Conservation (phyloP, 192 early-diverging fungal genomes). For the Coemansia sp. region DNA sequence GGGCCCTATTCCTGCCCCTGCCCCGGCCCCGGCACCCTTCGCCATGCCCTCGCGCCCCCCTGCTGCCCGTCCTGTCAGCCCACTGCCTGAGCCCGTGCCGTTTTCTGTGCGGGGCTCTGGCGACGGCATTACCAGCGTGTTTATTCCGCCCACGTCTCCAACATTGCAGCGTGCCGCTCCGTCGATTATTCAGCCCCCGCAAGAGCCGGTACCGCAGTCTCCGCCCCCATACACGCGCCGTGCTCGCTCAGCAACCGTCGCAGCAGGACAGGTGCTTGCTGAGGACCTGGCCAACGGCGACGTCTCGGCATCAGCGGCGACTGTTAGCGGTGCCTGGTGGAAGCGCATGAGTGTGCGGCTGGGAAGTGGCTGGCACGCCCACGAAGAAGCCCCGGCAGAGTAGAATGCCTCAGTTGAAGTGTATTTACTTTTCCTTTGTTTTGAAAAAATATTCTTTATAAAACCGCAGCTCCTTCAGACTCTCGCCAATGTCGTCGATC, state of each 20-base stretch:
- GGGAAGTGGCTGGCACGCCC: constrained; percentile 21
- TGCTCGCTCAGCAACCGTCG: constrained; percentile 41
- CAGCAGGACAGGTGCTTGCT: constrained; percentile 17
- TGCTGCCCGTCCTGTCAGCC: constrained; percentile 8
- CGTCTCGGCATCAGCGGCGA: constrained; percentile 18
- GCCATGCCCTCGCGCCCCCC: constrained; percentile 8
- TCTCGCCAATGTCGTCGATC: constrained; percentile 86
- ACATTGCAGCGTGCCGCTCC: constrained; percentile 10
- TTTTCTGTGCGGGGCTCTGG: constrained; percentile 35
- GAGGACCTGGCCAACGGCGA: constrained; percentile 1
- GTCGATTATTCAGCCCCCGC: background rate
- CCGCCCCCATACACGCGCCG: constrained; percentile 36
- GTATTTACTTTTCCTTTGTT: background rate
- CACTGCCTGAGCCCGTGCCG: constrained; percentile 10
- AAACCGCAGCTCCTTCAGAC: constrained; percentile 78
- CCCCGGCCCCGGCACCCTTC: background rate
- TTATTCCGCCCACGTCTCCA: constrained; percentile 43
- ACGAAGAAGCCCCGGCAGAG: constrained; percentile 17
- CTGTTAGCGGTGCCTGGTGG: constrained; percentile 37
- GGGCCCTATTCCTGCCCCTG: background rate
- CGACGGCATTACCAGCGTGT: constrained; percentile 53
- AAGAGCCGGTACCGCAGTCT: constrained; percentile 1
- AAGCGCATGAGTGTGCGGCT: constrained; percentile 49
- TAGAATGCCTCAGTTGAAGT: background rate
- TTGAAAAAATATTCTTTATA: constrained; percentile 45